phyloP scores from a whole-genome alignment of 139 green algal genomes.

The Edaphochlamys debaryana region DNA sequence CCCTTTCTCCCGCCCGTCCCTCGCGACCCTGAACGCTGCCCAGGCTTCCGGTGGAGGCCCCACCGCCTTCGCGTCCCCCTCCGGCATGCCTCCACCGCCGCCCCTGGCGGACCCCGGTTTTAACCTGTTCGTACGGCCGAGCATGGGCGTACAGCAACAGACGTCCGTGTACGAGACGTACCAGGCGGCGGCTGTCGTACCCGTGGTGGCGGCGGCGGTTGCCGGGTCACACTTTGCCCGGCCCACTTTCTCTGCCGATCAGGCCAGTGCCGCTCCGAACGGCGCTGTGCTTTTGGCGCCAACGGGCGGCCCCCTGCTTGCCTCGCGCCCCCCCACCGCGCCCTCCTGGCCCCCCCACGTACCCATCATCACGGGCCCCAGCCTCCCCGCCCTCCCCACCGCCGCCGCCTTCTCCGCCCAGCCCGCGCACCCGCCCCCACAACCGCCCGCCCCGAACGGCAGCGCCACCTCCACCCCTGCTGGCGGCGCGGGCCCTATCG shows the following conservation, averaged over 20 bases:
- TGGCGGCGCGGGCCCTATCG: too few relatives aligned
- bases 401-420: too few relatives aligned
- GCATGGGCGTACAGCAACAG: neutral
- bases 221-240: neutral
- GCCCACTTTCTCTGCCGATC: neutral
- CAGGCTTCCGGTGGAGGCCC: too few relatives aligned
- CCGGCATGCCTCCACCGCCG: neutral
- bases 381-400: neutral
- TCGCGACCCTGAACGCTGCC: neutral
- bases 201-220: neutral
- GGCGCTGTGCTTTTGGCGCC: neutral
- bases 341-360: neutral
- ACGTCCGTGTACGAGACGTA: neutral
- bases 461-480: too few relatives aligned
- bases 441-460: too few relatives aligned
- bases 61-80: neutral
- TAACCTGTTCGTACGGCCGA: neutral
- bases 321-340: neutral
- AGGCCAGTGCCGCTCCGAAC: too few relatives aligned
- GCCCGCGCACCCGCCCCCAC: too few relatives aligned
- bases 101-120: neutral
- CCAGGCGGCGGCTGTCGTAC: neutral
- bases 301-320: neutral
- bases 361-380: neutral
- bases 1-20: neutral